Evolutionary conservation across 2,329 filamentous ascomycete species (phyloP).

Genomic region (Phialophora expanda): DNA sequence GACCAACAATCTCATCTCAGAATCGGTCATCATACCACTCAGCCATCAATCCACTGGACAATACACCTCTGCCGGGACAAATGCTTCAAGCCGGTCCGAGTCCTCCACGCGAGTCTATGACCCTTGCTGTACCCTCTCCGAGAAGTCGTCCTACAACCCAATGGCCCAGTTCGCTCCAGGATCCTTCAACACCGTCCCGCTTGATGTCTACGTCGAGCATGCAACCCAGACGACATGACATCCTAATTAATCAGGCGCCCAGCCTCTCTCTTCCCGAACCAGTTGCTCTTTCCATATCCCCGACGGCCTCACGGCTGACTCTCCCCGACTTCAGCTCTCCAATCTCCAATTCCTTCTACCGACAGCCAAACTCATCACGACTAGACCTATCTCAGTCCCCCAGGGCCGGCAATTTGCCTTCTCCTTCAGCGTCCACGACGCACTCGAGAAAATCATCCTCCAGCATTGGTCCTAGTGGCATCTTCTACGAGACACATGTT

Average conservation of each 20-base stretch:
- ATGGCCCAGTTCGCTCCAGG: background rate
- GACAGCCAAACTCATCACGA: constrained; percentile 24
- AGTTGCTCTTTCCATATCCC: constrained; percentile 2
- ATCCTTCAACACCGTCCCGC: background rate
- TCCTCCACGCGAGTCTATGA: background rate
- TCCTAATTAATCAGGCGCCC: background rate
- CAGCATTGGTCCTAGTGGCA: constrained; percentile 25
- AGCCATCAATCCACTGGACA: constrained; percentile 24
- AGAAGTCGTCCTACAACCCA: constrained; percentile 1
- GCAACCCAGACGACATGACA: background rate
- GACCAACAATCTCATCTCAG: constrained; percentile 2
- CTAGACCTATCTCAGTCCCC: constrained; percentile 21
- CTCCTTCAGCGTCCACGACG: constrained; percentile 5
- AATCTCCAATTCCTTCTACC: constrained; percentile 21
- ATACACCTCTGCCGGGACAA: constrained; percentile 10
- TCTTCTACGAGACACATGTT: constrained; percentile 32
- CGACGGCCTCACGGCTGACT: background rate
- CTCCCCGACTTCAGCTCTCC: background rate
- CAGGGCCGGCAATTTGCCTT: background rate
- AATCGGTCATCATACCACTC: constrained; percentile 21
- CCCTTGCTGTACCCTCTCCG: constrained; percentile 11
- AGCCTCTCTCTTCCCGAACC: constrained; percentile 13
- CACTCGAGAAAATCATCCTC: constrained; percentile 19
- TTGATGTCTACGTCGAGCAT: background rate
- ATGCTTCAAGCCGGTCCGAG: constrained; percentile 8